phyloP scores from a whole-genome alignment of 179 eudicot species.

The Patellifolia procumbens region DNA sequence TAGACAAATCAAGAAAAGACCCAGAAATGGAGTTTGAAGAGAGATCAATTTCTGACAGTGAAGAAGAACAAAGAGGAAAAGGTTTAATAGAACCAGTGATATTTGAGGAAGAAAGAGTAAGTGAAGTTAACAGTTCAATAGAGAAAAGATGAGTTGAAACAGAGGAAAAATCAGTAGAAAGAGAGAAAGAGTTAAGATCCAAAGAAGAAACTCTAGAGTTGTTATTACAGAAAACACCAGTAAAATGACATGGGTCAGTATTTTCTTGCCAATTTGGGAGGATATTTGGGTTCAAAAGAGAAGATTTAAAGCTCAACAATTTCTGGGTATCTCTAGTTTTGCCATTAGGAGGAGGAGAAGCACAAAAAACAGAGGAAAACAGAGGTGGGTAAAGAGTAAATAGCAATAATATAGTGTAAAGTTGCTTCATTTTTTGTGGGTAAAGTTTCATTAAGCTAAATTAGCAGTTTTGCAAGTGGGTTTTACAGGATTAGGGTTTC shows the following conservation, averaged over 20 bases:
- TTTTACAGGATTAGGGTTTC: conserved; percentile 5
- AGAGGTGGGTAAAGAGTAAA: conserved; percentile 8
- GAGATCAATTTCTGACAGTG: conserved; percentile 50
- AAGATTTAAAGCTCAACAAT: conserved; percentile 65
- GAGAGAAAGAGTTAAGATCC: conserved; percentile 41
- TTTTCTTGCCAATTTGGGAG: conserved; percentile 53
- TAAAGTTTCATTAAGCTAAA: conserved; percentile 6
- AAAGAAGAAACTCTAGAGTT: conserved; percentile 50
- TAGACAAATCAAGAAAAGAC: conserved; percentile 39
- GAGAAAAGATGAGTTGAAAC: conserved; percentile 46
- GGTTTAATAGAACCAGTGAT: conserved; percentile 52
- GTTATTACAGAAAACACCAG: conserved; percentile 61
- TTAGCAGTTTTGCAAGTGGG: background rate
- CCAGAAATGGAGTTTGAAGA: conserved; percentile 62
- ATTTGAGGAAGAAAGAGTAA: conserved; percentile 44
- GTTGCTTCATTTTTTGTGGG: conserved; percentile 28
- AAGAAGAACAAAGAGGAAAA: conserved; percentile 38
- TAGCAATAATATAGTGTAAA: conserved; percentile 15
- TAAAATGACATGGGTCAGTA: conserved; percentile 56
- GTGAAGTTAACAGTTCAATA: conserved; percentile 39
- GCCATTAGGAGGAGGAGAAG: conserved; percentile 21
- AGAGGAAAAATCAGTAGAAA: conserved; percentile 40
- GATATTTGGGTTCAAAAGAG: conserved; percentile 43
- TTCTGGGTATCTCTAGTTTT: conserved; percentile 46
- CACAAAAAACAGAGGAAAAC: conserved; percentile 25